Base-by-base conservation (phyloP, 1,284 basidiomycete species). In the Tausonia pullulans region DNA sequence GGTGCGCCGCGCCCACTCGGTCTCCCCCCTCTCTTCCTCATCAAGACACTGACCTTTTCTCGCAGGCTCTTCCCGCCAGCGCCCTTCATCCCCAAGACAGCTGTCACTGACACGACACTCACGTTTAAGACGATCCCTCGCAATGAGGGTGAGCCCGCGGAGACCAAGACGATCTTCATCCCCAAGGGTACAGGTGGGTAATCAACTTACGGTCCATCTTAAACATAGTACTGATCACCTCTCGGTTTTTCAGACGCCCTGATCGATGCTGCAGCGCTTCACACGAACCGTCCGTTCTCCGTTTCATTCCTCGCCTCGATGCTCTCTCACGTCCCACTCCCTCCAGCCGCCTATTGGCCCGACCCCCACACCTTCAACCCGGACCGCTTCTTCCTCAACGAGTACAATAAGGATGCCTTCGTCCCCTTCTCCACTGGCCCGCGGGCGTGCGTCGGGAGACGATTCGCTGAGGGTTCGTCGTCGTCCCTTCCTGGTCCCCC, bases 361-460 rank as follows among this genome's bases (percentile, higher is more conserved):
- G 43, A 53, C 10, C 60, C 60, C 4, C 50, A 44, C 53, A 27
- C 9, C 4, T 61, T 61, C 43, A 7, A 55, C 7, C 60, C 60
- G 4, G 43, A 39, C 4, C 50, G 60, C 10, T 61, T 61, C 45
- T 40, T 58, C 39, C 43, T 48, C 5, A 10, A 3, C 2, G 7
- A 7, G 3, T 61, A 48, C 16, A 40, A 60, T 41, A 51, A 44
- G 45, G 60, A 61, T 52, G 60, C 60, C 1, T 61, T 61, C 39
- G 51, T 61, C 3, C 60, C 60, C 13, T 61, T 61, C 43, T 53
- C 60, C 5, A 52, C 43, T 53, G 60, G 60, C 11, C 60, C 60
- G 4, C 27, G 60, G 11, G 60, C 60, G 4, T 61, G 60, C 45
- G 48, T 61, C 13, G 60, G 60, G 5, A 27, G 52, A 7, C 16